Evolutionary conservation across 371 early-diverging fungal species (phyloP).

Genomic region (Gilbertella persicaria): DNA sequence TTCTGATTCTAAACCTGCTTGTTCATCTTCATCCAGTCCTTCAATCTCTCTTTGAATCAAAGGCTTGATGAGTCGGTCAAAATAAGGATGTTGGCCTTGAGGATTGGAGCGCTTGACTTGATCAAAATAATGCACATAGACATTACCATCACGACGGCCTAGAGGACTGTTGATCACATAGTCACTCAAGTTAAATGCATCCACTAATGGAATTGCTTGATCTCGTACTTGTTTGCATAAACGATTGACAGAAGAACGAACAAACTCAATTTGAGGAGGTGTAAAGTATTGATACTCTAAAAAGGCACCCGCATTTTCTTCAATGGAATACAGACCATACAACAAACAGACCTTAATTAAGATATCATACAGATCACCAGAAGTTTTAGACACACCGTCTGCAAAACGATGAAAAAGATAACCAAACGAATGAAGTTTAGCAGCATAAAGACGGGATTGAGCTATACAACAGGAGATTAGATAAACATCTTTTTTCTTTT

Average conservation of each 20-base stretch:
- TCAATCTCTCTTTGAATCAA: constrained; percentile 68
- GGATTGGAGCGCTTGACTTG: constrained; percentile 79
- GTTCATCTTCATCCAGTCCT: constrained; percentile 57
- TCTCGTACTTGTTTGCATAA: constrained; percentile 76
- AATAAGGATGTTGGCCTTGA: constrained; percentile 77
- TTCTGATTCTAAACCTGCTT: constrained; percentile 40
- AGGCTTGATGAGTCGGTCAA: constrained; percentile 80
- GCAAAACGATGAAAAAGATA: constrained; percentile 87
- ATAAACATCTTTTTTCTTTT: background rate
- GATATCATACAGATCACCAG: constrained; percentile 49
- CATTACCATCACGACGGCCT: constrained; percentile 87
- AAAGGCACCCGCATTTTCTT: constrained; percentile 86
- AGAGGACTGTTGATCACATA: constrained; percentile 89
- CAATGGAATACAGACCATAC: constrained; percentile 83
- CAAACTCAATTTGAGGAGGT: constrained; percentile 68
- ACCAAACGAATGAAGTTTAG: constrained; percentile 83
- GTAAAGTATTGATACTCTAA: constrained; percentile 84
- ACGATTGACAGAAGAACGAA: constrained; percentile 65
- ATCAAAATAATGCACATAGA: constrained; percentile 87
- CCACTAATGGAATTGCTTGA: constrained; percentile 85
- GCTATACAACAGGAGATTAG: constrained; percentile 18
- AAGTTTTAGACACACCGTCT: constrained; percentile 67
- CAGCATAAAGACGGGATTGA: constrained; percentile 80
- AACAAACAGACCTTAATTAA: constrained; percentile 74
- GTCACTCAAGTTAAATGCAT: constrained; percentile 86